Conservation (phyloP, 2,329 filamentous ascomycete species). For the Penicillium janthinellum region DNA sequence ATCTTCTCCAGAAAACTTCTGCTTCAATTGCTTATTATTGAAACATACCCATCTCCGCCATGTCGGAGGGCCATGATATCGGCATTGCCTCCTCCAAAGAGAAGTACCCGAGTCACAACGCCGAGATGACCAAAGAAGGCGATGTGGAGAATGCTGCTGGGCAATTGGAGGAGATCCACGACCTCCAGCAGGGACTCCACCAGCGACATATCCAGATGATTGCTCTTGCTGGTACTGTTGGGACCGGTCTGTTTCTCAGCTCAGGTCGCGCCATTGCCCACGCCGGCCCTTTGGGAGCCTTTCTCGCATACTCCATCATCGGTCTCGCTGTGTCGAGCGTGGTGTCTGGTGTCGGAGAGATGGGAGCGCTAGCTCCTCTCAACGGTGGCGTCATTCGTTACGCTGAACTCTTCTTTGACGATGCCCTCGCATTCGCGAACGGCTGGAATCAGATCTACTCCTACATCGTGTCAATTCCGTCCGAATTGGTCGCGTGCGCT, state of each 20-base stretch:
- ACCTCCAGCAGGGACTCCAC: slow-evolving; percentile 31
- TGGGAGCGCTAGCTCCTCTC: slow-evolving; percentile 41
- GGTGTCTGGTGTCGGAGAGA: slow-evolving; percentile 39
- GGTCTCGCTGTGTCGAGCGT: slow-evolving; percentile 40
- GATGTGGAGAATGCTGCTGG: slow-evolving; percentile 25
- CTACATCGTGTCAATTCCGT: slow-evolving; percentile 36
- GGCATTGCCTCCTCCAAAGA: slow-evolving; percentile 7
- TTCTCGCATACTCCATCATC: slow-evolving; percentile 43
- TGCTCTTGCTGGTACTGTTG: slow-evolving; percentile 41
- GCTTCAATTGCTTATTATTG: not conserved
- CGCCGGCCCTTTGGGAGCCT: slow-evolving; percentile 36
- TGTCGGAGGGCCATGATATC: slow-evolving; percentile 7
- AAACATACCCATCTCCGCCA: not conserved
- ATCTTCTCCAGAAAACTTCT: not conserved
- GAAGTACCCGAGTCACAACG: slow-evolving; percentile 9
- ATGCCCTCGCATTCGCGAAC: slow-evolving; percentile 37
- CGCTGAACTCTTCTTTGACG: slow-evolving; percentile 41
- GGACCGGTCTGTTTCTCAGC: slow-evolving; percentile 42
- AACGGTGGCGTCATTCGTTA: slow-evolving; percentile 43
- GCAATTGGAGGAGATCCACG: slow-evolving; percentile 25
- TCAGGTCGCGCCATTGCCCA: slow-evolving; percentile 37
- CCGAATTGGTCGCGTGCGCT: slow-evolving; percentile 37
- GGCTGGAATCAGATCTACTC: slow-evolving; percentile 46
- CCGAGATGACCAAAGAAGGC: not conserved
- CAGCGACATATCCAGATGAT: slow-evolving; percentile 43